Evolutionary conservation across 2,329 filamentous ascomycete species (phyloP), one percentile per base, ranked within the genome.

Genomic region (Scedosporium apiospermum): DNA sequence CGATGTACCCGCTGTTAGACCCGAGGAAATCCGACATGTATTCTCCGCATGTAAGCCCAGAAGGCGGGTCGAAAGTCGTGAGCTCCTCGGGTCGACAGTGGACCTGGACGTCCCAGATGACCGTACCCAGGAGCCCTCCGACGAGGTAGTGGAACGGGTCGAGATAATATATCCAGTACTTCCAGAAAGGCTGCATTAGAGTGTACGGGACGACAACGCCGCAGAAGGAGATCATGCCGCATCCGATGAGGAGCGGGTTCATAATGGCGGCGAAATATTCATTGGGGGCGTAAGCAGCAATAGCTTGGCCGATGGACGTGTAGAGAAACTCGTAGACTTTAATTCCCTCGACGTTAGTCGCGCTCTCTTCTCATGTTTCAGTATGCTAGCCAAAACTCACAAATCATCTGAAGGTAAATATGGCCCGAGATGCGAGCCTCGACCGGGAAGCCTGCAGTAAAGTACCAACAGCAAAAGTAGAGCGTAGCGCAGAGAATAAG

Each of bases 381-480:
- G 4, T 27, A 55, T 18, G 2, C 16, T 23, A 4, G 21, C 10
- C 6, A 49, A 49, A 64, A 77, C 81, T 66, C 78, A 80, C 3
- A 77, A 65, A 7, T 77, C 74, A 81, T 72, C 63, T 81, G 79
- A 0, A 78, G 76, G 5, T 80, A 71, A 6, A 78, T 69, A 14
- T 78, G 75, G 1, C 76, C 79, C 0, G 75, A 75, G 30, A 78
- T 77, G 55, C 80, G 79, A 1, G 78, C 75, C 9, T 67, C 65
- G 3, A 68, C 65, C 1, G 60, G 60, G 60, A 62, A 62, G 3
- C 60, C 60, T 3, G 62, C 67, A 1, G 49, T 75, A 69, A 80
- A 86, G 68, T 86, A 86, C 81, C 82, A 86, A 67, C 80, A 83
- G 53, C 76, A 71, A 63, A 74, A 82, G 72, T 83, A 83, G 2